Evolutionary conservation across 352 stramenopile species (phyloP).

Genomic region (Globisporangium parvum): DNA sequence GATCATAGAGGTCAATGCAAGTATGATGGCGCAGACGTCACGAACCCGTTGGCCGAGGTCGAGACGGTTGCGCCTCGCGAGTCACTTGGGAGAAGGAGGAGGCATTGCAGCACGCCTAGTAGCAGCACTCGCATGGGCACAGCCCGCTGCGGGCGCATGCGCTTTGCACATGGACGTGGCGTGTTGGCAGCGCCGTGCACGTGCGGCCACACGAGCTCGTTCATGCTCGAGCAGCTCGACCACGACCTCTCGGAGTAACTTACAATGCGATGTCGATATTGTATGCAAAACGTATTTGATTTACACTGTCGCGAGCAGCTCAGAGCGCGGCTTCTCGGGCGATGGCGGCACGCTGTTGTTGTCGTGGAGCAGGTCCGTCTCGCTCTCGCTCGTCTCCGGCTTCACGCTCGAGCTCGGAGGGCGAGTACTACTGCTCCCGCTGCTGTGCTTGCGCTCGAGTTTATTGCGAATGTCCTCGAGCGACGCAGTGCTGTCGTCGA

Average conservation of each 20-base stretch:
- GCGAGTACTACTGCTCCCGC: slow-evolving; percentile 9
- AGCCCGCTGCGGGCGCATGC: background rate
- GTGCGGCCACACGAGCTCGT: too few species aligned
- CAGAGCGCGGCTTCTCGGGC: slow-evolving; percentile 25
- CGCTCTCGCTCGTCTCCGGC: slow-evolving; percentile 7
- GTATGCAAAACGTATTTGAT: background rate
- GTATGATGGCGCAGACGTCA: background rate
- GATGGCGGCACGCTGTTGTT: slow-evolving; percentile 44
- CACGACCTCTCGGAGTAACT: too few species aligned
- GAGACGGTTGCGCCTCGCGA: background rate
- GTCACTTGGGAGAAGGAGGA: background rate
- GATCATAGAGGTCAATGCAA: too few species aligned
- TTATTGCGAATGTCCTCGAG: slow-evolving; percentile 55
- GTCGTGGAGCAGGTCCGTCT: slow-evolving; percentile 22
- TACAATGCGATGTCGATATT: background rate
- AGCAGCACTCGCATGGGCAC: background rate
- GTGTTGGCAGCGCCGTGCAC: background rate
- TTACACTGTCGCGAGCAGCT: too few species aligned
- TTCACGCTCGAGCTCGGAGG: background rate
- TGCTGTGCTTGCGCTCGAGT: slow-evolving; percentile 44
- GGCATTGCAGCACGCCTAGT: background rate
- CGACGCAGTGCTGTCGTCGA: slow-evolving; percentile 39
- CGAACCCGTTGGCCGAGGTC: background rate
- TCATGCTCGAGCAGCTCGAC: too few species aligned
- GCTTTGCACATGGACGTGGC: background rate